Percentiles rank a stretch among this genome's conserved stretches.
Conservation (phyloP, 495 filamentous ascomycete genomes). For the Ramalina intermedia region DNA sequence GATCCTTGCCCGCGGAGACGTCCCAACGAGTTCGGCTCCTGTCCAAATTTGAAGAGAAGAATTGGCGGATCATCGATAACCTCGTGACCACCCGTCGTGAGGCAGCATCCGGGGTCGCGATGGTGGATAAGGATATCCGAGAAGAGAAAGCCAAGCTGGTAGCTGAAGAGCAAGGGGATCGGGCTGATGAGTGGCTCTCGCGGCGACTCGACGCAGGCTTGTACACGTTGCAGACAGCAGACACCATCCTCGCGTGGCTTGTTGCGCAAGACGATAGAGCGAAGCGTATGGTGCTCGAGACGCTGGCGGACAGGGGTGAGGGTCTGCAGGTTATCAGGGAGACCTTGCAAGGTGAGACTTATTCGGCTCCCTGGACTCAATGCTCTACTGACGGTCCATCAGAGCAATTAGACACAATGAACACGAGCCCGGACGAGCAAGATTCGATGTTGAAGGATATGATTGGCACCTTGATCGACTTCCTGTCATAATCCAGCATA, state of each 20-base stretch:
- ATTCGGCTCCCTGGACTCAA: not conserved
- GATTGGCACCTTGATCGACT: conserved; percentile 10
- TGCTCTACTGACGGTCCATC: not conserved
- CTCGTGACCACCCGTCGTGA: conserved; percentile 57
- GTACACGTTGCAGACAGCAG: conserved; percentile 73
- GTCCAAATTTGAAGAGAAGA: conserved; percentile 90
- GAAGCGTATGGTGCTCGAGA: conserved; percentile 43
- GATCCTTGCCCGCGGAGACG: conserved; percentile 63
- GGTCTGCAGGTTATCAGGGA: conserved; percentile 40
- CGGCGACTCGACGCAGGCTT: conserved; percentile 74
- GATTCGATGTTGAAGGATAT: conserved; percentile 12
- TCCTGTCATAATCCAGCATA: conserved; percentile 1
- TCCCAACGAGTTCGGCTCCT: conserved; percentile 67
- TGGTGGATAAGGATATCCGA: conserved; percentile 54
- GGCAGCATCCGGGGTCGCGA: conserved; percentile 47
- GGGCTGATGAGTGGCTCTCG: conserved; percentile 70
- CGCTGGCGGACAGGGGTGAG: conserved; percentile 57
- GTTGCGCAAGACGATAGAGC: conserved; percentile 81
- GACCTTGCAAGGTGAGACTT: conserved; percentile 50
- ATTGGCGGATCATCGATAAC: conserved; percentile 70
- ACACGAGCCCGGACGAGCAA: conserved; percentile 8
- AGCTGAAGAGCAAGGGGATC: conserved; percentile 44
- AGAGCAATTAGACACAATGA: conserved; percentile 12
- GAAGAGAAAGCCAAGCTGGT: conserved; percentile 33
- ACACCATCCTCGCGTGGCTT: conserved; percentile 84